Evolutionary conservation across 1,284 basidiomycete genomes (phyloP), one percentile per base, ranked within the genome.

Genomic region (Rhodotorula sp.): DNA sequence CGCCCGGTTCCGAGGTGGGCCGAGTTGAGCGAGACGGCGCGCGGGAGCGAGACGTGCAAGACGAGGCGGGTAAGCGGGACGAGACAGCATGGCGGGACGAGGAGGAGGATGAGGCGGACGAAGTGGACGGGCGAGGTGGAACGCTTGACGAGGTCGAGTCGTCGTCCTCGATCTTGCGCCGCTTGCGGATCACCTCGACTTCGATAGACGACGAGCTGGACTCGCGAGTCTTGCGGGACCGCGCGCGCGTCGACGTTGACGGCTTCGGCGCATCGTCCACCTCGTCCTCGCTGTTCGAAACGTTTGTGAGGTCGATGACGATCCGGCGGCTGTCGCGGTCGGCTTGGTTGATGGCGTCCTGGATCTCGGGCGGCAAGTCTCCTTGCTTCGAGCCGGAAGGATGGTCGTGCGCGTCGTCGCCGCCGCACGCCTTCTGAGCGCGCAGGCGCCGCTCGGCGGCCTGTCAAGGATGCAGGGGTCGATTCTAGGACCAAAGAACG

Each of bases 371-470:
- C 9, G 68, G 61, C 0, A 73, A 48, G 47, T 71, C 64, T 20
- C 48, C 34, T 44, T 66, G 50, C 30, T 37, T 37, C 28, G 64
- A 64, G 31, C 69, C 69, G 5, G 62, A 63, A 24, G 64, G 52
- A 20, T 66, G 64, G 22, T 60, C 46, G 44, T 70, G 65, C 9
- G 62, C 53, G 18, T 47, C 54, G 46, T 77, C 75, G 1, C 76
- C 76, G 24, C 86, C 87, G 4, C 88, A 77, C 91, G 93, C 0
- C 85, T 79, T 77, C 87, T 89, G 87, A 75, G 94, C 92, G 28
- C 81, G 81, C 6, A 83, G 81, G 66, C 92, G 83, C 64, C 88
- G 84, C 77, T 92, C 90, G 0, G 92, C 92, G 56, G 92, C 92
- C 91, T 93, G 76, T 10, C 54, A 13, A 44, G 10, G 64, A 52